Percentiles rank a stretch among this genome's conserved stretches.
Conservation (phyloP, 2,329 filamentous ascomycete genomes). For the Tolypocladium ovalisporum region DNA sequence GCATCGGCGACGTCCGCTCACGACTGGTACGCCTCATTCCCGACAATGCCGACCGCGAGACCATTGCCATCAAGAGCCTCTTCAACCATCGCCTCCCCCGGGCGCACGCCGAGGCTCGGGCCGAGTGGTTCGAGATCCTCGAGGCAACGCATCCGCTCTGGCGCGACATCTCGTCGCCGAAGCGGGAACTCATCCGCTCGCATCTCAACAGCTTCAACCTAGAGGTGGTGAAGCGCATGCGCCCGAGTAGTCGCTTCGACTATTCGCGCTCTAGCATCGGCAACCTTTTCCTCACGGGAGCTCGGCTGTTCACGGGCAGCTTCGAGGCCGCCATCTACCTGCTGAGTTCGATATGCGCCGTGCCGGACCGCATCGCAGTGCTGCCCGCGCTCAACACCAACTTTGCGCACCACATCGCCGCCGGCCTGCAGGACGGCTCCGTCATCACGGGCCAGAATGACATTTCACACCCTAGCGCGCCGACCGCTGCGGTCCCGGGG, state of each 20-base stretch:
- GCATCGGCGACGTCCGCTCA: conserved; percentile 36
- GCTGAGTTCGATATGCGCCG: conserved; percentile 74
- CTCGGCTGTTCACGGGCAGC: conserved; percentile 80
- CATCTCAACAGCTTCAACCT: conserved; percentile 68
- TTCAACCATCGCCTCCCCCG: conserved; percentile 77
- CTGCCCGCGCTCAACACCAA: conserved; percentile 90
- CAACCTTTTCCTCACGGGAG: conserved; percentile 74
- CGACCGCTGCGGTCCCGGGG: conserved; percentile 33
- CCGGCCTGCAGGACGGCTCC: conserved; percentile 63
- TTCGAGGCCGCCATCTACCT: conserved; percentile 91
- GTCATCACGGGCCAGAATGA: conserved; percentile 86
- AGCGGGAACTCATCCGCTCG: conserved; percentile 66
- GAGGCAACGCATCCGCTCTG: conserved; percentile 73
- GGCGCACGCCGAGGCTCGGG: conserved; percentile 47
- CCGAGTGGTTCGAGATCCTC: conserved; percentile 82
- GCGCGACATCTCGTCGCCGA: conserved; percentile 57
- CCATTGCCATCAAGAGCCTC: conserved; percentile 64
- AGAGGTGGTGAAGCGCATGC: conserved; percentile 66
- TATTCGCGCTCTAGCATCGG: conserved; percentile 68
- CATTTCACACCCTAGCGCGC: conserved; percentile 72
- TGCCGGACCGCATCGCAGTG: conserved; percentile 65
- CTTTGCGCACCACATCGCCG: conserved; percentile 90
- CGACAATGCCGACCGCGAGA: conserved; percentile 47
- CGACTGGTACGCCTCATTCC: conserved; percentile 87
- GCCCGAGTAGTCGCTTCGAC: conserved; percentile 65